phyloP scores from a whole-genome alignment of 2,329 filamentous ascomycete genomes.

The Amauroascus niger region DNA sequence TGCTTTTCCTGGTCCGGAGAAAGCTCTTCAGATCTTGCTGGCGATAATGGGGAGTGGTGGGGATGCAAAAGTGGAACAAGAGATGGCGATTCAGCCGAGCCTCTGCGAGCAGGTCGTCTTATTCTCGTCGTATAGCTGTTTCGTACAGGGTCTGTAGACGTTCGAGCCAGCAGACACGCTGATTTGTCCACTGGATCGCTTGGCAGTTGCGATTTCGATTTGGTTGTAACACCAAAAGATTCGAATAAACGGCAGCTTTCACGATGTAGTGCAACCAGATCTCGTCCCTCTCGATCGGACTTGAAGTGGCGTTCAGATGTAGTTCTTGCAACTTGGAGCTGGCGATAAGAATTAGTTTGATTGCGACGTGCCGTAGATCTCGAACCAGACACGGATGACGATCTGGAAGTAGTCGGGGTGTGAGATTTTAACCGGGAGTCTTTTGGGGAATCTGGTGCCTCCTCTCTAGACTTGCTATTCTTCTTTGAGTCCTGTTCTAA shows the following conservation, averaged over 20 bases:
- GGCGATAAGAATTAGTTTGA: slow-evolving; percentile 25
- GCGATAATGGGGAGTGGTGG: slow-evolving; percentile 62
- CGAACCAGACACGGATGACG: slow-evolving; percentile 21
- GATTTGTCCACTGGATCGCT: neutral
- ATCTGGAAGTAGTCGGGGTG: slow-evolving; percentile 20
- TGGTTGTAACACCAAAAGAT: slow-evolving; percentile 8
- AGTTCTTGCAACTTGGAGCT: slow-evolving; percentile 21
- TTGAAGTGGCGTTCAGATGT: slow-evolving; percentile 18
- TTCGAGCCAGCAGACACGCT: neutral
- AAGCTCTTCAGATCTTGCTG: slow-evolving; percentile 3
- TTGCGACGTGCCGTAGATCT: slow-evolving; percentile 24
- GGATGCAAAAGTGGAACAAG: slow-evolving; percentile 89
- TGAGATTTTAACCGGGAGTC: slow-evolving; percentile 28
- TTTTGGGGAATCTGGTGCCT: slow-evolving; percentile 20
- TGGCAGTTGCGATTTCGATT: neutral
- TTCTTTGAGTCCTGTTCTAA: neutral
- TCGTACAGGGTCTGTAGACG: slow-evolving; percentile 1
- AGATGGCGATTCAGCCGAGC: slow-evolving; percentile 69
- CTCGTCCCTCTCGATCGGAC: slow-evolving; percentile 25
- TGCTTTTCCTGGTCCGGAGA: neutral
- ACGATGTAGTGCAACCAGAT: slow-evolving; percentile 32
- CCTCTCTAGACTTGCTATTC: neutral
- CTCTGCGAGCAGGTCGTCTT: neutral
- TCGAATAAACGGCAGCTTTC: slow-evolving; percentile 36
- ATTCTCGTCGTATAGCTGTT: neutral